Evolutionary conservation across 768 basidiomycete genomes (phyloP).

Genomic region (Coprinellus aureogranulatus): DNA sequence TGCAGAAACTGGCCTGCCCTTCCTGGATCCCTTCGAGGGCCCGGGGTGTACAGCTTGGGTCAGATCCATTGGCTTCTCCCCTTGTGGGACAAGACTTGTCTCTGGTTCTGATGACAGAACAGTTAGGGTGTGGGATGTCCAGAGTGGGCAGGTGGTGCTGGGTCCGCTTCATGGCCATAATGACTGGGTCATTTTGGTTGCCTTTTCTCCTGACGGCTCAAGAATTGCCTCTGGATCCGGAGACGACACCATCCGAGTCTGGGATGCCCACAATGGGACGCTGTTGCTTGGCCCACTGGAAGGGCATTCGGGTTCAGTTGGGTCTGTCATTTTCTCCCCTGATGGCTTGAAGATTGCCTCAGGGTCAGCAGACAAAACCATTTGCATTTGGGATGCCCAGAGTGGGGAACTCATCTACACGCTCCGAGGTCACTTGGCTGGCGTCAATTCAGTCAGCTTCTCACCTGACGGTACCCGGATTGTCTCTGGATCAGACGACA

Average conservation of each 20-base stretch:
- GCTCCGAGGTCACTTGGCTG: slow-evolving; percentile 5
- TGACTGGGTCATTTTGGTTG: too few species aligned
- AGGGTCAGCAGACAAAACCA: slow-evolving; percentile 23
- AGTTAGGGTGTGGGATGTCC: too few species aligned
- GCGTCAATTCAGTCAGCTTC: slow-evolving; percentile 4
- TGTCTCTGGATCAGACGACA: neutral
- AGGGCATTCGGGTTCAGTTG: neutral
- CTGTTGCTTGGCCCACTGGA: neutral
- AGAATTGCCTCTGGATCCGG: slow-evolving; percentile 13
- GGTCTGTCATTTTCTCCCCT: neutral
- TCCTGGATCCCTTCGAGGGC: neutral
- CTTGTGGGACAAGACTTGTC: too few species aligned
- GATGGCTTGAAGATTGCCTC: slow-evolving; percentile 20
- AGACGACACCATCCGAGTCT: slow-evolving; percentile 6
- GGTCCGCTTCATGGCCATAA: too few species aligned
- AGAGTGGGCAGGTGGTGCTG: too few species aligned
- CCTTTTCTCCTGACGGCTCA: slow-evolving; percentile 18
- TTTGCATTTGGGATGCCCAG: slow-evolving; percentile 12
- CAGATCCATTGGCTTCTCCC: too few species aligned
- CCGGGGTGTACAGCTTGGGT: slow-evolving; percentile 15
- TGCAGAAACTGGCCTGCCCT: neutral
- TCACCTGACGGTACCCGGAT: neutral
- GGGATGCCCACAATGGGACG: neutral
- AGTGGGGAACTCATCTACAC: slow-evolving; percentile 5
- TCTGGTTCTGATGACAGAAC: too few species aligned